Base-by-base conservation (phyloP, 805 yeast species). In the Brettanomyces sp. region DNA sequence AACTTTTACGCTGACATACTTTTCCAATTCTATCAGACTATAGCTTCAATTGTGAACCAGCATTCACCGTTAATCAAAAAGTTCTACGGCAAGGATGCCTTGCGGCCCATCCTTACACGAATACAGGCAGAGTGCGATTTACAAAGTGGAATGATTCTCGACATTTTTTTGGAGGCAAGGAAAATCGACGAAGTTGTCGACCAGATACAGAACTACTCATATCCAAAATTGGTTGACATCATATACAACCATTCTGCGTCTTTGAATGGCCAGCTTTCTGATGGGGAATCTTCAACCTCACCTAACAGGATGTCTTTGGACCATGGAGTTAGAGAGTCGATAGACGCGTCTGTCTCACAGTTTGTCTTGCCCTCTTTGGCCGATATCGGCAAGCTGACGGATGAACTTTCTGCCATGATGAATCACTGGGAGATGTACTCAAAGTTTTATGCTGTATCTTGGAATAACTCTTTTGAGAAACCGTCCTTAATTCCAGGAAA, bases 121-220 rank as follows among this genome's bases (percentile, higher is more conserved):
- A 82, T 93, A 32, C 95, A 91, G 63, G 69, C 76, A 43, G 99
- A 93, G 58, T 82, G 93, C 30, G 99, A 93, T 58, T 72, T 90
- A n/a, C 99, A 93, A 58, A 82, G 91, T 24, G 95, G 95, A 1
- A 69, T 93, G 39, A 85, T 93, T 4, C 71, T 85, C 45, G 98
- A 91, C 61, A 85, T 93, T 0, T 87, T 86, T 56, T 76, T 81
- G 67, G 97, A 90, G 54, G 73, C 77, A 28, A 74, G 86, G 51
- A 70, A 80, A 25, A 56, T 89, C 4, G 80, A 73, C 28, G 71
- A 76, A 49, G 58, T 74, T 7, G 53, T 85, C 23, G 70, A 72
- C 46, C 86, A 81, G 23, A 70, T 83, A 42, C 66, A 69, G 22
- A 58, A 67, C 21, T 85, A 86, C 59, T 67, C 69, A 30, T 80